A percentile compares a stretch with the other conserved stretches of the same genome.
phyloP scores from a whole-genome alignment of 495 filamentous ascomycete genomes.

The Rostrohypoxylon terebratum region DNA sequence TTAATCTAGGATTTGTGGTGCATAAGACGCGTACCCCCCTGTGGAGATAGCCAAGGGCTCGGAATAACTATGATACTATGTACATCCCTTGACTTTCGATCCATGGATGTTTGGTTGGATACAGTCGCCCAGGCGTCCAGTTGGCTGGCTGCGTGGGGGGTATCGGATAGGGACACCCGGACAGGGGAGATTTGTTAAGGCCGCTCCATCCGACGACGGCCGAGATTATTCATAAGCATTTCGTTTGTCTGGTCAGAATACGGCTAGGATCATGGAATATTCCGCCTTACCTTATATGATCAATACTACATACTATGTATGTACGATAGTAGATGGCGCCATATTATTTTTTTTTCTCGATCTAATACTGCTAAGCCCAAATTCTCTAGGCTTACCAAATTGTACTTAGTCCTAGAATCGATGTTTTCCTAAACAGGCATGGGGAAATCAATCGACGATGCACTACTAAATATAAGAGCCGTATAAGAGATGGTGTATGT shows the following conservation, averaged over 20 bases:
- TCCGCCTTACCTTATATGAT: neutral
- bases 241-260: constrained; percentile 11
- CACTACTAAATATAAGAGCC: too few species aligned
- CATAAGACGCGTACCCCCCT: constrained; percentile 19
- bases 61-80: constrained; percentile 32
- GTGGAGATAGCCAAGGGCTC: constrained; percentile 2
- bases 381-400: neutral
- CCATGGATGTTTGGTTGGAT: neutral
- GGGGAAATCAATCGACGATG: too few species aligned
- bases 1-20: constrained; percentile 26
- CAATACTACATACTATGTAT: too few species aligned
- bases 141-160: neutral
- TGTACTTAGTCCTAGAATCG: neutral
- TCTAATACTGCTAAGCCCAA: neutral
- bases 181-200: constrained; percentile 8
- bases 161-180: neutral
- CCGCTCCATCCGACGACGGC: constrained; percentile 18
- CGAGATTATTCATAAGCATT: constrained; percentile 9
- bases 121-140: neutral
- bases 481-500: too few species aligned
- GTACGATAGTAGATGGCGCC: neutral
- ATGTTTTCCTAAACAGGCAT: neutral
- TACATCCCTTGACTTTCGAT: neutral
- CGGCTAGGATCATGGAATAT: constrained; percentile 1
- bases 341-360: neutral